These are phyloP conservation scores for Saccharomycopsis hybrid DNA, from an alignment of 1,139 yeast genomes.

Conservation along the genomic window DNA sequence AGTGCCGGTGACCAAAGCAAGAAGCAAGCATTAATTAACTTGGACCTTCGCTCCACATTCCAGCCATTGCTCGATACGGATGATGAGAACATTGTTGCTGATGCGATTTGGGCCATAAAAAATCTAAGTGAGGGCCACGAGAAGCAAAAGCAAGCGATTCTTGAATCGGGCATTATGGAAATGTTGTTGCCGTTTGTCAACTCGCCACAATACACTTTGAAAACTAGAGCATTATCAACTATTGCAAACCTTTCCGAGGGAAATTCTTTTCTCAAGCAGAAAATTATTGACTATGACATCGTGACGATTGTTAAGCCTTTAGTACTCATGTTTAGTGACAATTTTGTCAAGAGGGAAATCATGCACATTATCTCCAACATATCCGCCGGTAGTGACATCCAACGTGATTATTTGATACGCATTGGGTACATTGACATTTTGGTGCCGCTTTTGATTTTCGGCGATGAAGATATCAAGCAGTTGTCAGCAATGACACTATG, in stretches of 20 bases:
- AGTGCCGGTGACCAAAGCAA: constrained; percentile 20
- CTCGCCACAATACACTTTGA: constrained; percentile 16
- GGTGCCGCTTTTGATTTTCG: constrained; percentile 20
- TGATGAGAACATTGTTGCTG: constrained; percentile 12
- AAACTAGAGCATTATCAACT: constrained; percentile 15
- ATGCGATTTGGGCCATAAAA: constrained; percentile 20
- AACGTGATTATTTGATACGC: constrained; percentile 13
- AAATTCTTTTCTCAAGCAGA: constrained; percentile 13
- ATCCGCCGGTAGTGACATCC: constrained; percentile 13
- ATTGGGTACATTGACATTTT: constrained; percentile 20
- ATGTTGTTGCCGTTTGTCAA: constrained; percentile 15
- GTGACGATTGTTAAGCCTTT: constrained; percentile 19
- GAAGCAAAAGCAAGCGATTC: constrained; percentile 14
- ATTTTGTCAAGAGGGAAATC: constrained; percentile 14
- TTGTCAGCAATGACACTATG: constrained; percentile 16
- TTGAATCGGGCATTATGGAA: constrained; percentile 16
- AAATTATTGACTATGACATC: constrained; percentile 16
- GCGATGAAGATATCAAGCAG: constrained; percentile 19
- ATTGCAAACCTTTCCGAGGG: constrained; percentile 20
- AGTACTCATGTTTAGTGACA: constrained; percentile 20
- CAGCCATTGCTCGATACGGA: constrained; percentile 12
- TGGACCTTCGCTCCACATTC: constrained; percentile 13
- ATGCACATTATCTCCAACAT: constrained; percentile 17
- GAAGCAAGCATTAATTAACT: constrained; percentile 20
- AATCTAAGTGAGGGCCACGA: constrained; percentile 18